Conservation (phyloP, 441 rosid species). For the Viola pubescens region DNA sequence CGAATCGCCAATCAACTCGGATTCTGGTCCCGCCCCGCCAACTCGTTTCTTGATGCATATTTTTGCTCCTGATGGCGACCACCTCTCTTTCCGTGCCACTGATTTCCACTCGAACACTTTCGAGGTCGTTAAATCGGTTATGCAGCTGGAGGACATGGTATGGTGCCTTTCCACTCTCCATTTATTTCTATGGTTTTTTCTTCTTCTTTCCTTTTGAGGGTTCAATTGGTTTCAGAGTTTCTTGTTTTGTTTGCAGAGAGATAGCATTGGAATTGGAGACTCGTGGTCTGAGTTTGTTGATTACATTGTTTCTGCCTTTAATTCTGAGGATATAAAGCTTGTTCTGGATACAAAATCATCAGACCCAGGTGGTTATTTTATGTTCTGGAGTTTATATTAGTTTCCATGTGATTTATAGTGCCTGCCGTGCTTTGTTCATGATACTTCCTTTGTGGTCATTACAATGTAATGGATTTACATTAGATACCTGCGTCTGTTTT, state of each 20-base stretch:
- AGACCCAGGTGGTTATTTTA: conserved; percentile 30
- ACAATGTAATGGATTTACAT: not conserved
- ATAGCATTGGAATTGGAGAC: conserved; percentile 70
- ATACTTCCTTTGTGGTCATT: not conserved
- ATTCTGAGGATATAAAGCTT: conserved; percentile 67
- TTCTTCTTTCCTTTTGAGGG: not conserved
- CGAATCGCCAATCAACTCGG: conserved; percentile 35
- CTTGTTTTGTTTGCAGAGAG: conserved; percentile 43
- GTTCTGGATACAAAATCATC: conserved; percentile 31
- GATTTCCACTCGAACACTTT: conserved; percentile 55
- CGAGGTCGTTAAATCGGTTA: conserved; percentile 52
- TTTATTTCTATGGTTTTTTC: not conserved
- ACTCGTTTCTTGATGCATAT: conserved; percentile 55
- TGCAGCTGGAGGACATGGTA: conserved; percentile 78
- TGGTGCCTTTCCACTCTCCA: not conserved
- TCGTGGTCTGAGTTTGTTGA: conserved; percentile 77
- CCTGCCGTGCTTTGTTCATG: not conserved
- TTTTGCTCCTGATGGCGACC: conserved; percentile 53
- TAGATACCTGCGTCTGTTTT: too few relatives aligned
- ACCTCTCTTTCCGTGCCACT: conserved; percentile 51
- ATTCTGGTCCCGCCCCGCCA: conserved; percentile 26
- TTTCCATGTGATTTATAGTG: not conserved
- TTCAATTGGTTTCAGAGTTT: not conserved
- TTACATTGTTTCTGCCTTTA: conserved; percentile 58
- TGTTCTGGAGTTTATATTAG: not conserved